Evolutionary conservation across 768 basidiomycete species (phyloP), one percentile per base, ranked within the genome.

Genomic region (Calocybe cyanea): DNA sequence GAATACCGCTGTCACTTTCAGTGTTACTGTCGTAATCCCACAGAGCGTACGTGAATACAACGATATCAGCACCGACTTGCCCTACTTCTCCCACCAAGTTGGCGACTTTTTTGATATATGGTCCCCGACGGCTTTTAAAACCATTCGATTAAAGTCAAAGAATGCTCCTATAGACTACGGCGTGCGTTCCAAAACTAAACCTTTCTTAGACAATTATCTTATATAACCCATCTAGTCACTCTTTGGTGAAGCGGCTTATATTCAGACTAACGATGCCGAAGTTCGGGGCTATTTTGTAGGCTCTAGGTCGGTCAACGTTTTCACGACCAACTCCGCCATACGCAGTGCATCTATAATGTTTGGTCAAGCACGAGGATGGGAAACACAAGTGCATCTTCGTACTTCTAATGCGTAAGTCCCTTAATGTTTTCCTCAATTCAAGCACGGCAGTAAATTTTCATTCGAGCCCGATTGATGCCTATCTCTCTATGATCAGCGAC

Each of bases 91-190:
- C 7, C 43, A 44, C 24, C 34, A 44, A 11, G n/a, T 36, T 9
- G 43, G 35, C 7, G 19, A 23, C 21, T 44, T 44, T 17, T 44
- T 44, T 17, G 43, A 44, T 35, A 9, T 44, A 15, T 44, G 43
- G 43, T 44, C 43, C 2, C 43, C 43, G 10, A 37, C 43, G 11
- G 34, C 15, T 8, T 44, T 44, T 25, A 15, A 15, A 4, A 28
- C 33, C 7, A 18, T 44, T 25, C 43, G 43, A 25, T 37, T 44
- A n/a, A 44, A 37, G 10, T 28, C 33, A 5, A 24, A 14, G 5
- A 3, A 44, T 15, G 43, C 43, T 4, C 21, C 43, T 2, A 28
- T 44, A 11, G 24, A 36, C 15, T 28, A 36, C 25, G 43, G 43
- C 19, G 43, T 44, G 25, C n/a, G 43, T n/a, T n/a, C n/a, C n/a